Percentiles rank a stretch among this genome's conserved stretches.
Evolutionary conservation across 257 asterid species (phyloP).

Genomic region (Scutellaria barbata): DNA sequence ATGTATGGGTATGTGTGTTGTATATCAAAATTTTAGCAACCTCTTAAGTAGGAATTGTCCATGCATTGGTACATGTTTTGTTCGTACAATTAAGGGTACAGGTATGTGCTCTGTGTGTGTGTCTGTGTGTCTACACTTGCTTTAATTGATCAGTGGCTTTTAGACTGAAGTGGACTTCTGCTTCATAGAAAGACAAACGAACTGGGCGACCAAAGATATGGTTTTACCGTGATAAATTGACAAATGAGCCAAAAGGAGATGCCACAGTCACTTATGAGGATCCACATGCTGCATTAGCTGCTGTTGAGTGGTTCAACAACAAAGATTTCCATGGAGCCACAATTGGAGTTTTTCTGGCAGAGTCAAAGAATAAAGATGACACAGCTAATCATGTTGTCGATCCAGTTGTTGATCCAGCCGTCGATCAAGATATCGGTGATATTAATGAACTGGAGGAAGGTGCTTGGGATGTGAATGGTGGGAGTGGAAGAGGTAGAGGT

Average conservation of each 20-base stretch:
- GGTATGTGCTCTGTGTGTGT: background rate
- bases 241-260: slow-evolving; percentile 97
- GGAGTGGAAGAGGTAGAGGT: slow-evolving; percentile 83
- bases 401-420: slow-evolving; percentile 37
- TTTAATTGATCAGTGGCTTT: slow-evolving; percentile 22
- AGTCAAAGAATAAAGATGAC: slow-evolving; percentile 86
- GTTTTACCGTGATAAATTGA: slow-evolving; percentile 87
- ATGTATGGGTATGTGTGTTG: background rate
- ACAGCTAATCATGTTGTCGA: slow-evolving; percentile 45
- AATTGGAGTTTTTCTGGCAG: slow-evolving; percentile 89
- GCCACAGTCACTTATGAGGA: slow-evolving; percentile 98
- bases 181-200: slow-evolving; percentile 82
- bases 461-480: slow-evolving; percentile 59
- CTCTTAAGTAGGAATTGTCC: slow-evolving; percentile 5
- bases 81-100: background rate
- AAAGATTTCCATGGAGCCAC: slow-evolving; percentile 88
- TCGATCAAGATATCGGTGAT: slow-evolving; percentile 45
- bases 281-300: slow-evolving; percentile 99
- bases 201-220: slow-evolving; percentile 96
- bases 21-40: background rate
- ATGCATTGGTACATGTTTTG: slow-evolving; percentile 1
- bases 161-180: slow-evolving; percentile 32
- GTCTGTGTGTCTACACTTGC: background rate
- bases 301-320: slow-evolving; percentile 96
- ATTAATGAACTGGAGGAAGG: slow-evolving; percentile 63